Base-by-base conservation (phyloP, 1,284 basidiomycete species). In the Ceratobasidium sp. region DNA sequence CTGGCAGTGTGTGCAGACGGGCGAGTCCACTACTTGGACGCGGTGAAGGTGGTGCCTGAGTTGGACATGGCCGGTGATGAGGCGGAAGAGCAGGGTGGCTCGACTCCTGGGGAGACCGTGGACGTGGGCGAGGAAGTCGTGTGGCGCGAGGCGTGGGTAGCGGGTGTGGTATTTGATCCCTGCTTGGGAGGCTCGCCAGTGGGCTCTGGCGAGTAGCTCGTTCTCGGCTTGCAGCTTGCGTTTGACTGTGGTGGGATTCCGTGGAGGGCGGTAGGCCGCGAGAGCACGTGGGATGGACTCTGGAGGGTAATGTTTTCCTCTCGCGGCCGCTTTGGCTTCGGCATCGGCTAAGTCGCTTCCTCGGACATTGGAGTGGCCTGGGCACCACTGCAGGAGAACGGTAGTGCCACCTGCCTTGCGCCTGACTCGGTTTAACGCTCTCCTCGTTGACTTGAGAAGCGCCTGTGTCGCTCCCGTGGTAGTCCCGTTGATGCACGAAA, bases 301-400 rank as follows among this genome's bases (percentile, higher is more conserved):
- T 4, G 16, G 47, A 6, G 47, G 47, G 47, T 49, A 62, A 9
- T 6, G 3, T 30, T 35, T 13, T n/a, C 30, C 59, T 7, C 11
- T 44, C 8, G 73, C 50, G 13, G 75, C 73, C 18, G 55, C 59
- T 32, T 72, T 74, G 13, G 75, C 73, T 16, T 28, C 49, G 1
- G 35, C 32, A 54, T 75, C 75, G 7, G 74, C 73, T 8, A 32
- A 21, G 21, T 66, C 62, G 47, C 74, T 75, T 2, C 75, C 73
- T n/a, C 49, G 26, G 13, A 61, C 26, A 2, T 57, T 69, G 18
- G 35, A 21, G 18, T 75, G 75, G 5, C 74, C 75, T 14, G 75
- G 73, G 9, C 72, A 41, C 75, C 75, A 75, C 1, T 30, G n/a
- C 0, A 75, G n/a, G 13, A 9, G 7, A 2, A 62, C 6, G 7